phyloP scores from a whole-genome alignment of 1,139 yeast genomes.

The Candida gigantensis region DNA sequence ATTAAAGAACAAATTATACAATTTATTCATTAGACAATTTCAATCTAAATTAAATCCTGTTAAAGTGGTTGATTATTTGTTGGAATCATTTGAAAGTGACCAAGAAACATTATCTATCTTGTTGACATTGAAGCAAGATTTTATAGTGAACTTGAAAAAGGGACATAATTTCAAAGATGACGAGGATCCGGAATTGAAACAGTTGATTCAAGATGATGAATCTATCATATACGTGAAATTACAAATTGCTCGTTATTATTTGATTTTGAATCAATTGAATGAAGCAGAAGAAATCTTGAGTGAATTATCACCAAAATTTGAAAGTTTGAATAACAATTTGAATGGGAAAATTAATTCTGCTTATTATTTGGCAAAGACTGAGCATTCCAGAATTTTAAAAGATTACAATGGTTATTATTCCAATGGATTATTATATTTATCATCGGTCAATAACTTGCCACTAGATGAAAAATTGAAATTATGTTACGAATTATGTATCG shows the following conservation, averaged over 20 bases:
- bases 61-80: conserved; percentile 73
- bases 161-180: conserved; percentile 27
- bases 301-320: conserved; percentile 57
- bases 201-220: conserved; percentile 40
- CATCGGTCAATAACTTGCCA: conserved; percentile 43
- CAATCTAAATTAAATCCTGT: conserved; percentile 75
- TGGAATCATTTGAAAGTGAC: conserved; percentile 48
- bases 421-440: conserved; percentile 53
- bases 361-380: conserved; percentile 78
- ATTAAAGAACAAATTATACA: conserved; percentile 66
- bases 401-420: conserved; percentile 83
- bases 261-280: conserved; percentile 56
- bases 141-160: conserved; percentile 38
- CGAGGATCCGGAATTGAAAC: conserved; percentile 36
- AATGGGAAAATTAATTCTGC: conserved; percentile 79
- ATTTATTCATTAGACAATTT: conserved; percentile 67
- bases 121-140: conserved; percentile 47
- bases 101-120: conserved; percentile 59
- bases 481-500: conserved; percentile 80
- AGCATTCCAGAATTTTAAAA: conserved; percentile 68
- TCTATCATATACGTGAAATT: conserved; percentile 63
- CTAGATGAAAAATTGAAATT: conserved; percentile 39
- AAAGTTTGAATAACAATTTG: conserved; percentile 51
- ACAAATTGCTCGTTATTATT: conserved; percentile 74
- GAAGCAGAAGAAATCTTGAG: conserved; percentile 75